Percentiles rank a stretch among this genome's conserved stretches.
These are phyloP conservation scores for Polyporus tsugae DNA, from an alignment of 1,284 basidiomycete species.

Conservation along the genomic window DNA sequence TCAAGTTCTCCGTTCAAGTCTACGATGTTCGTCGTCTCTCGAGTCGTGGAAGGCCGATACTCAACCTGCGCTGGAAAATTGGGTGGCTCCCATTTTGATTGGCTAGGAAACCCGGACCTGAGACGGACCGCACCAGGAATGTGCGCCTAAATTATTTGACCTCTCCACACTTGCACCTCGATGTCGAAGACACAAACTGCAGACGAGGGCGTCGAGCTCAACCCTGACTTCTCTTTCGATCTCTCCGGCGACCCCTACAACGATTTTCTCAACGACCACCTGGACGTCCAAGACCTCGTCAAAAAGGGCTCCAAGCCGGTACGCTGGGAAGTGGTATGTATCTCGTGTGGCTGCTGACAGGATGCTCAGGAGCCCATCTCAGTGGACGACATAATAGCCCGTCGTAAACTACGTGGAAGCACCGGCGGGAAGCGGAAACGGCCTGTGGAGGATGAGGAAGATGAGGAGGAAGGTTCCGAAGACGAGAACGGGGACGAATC, in stretches of 20 bases:
- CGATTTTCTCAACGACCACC: conserved; percentile 54
- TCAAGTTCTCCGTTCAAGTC: neutral
- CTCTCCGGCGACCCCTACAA: conserved; percentile 73
- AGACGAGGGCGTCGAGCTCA: conserved; percentile 69
- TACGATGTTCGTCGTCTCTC: neutral
- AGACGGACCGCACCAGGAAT: conserved; percentile 9
- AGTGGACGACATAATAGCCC: conserved; percentile 91
- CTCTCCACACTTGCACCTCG: conserved; percentile 23
- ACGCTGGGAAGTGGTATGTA: conserved; percentile 39
- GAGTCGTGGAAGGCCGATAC: neutral
- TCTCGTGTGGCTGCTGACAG: conserved; percentile 20
- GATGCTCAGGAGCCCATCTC: conserved; percentile 74
- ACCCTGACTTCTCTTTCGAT: conserved; percentile 88
- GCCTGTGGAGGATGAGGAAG: conserved; percentile 42
- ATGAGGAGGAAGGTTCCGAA: conserved; percentile 40
- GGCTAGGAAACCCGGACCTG: conserved; percentile 8
- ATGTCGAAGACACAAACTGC: conserved; percentile 29
- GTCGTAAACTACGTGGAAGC: conserved; percentile 57
- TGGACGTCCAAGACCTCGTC: conserved; percentile 59
- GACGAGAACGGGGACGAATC: conserved; percentile 33
- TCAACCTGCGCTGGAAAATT: no score
- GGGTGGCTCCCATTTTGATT: neutral
- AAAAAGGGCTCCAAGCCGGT: conserved; percentile 74
- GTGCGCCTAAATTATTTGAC: conserved; percentile 29
- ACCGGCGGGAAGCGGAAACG: conserved; percentile 66